Evolutionary conservation across 306 rosid genomes (phyloP), one percentile per base, ranked within the genome.

Genomic region (Rubus idaeus): DNA sequence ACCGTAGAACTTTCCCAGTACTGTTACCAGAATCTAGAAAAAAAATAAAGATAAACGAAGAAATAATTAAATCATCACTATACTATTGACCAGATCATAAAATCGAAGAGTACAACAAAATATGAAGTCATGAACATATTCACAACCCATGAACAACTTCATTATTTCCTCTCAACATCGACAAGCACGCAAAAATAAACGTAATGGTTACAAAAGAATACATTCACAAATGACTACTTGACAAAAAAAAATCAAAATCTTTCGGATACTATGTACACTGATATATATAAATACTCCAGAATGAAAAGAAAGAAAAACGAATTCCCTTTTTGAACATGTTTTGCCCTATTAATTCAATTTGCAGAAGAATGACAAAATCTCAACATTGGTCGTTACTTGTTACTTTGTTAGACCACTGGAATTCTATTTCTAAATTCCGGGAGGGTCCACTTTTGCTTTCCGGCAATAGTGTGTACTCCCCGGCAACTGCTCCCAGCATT

Each of bases 401-500:
- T 91, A 83, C 97, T 80, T 88, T 89, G 89, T 91, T 91, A 82
- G 98, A 96, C 97, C 99, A 92, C 74, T 96, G 99, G 83, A 96
- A 96, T 82, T 96, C 99, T 79, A 93, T 96, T 89, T 96, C 97
- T 74, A 93, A 87, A 83, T 93, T 93, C 87, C 99, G 86, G 2
- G 97, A 70, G 0, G 91, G 97, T 18, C 98, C 99, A 68, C 91
- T 92, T 88, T 88, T 96, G 88, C 99, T 96, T 87, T 90, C 86
- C 0, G 99, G 99, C 80, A 96, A 83, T 11, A 96, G 80, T 5
- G 97, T 90, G 88, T 96, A 96, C 79, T 96, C 98, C 18, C 99
- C 97, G 8, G 98, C 93, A 47, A 96, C 98, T 16, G 98, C 91
- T 80, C 99, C 98, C 70, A 96, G 89, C 99, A 96, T 96, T 83